Base-by-base conservation (phyloP, 768 basidiomycete genomes). In the Suillus discolor region DNA sequence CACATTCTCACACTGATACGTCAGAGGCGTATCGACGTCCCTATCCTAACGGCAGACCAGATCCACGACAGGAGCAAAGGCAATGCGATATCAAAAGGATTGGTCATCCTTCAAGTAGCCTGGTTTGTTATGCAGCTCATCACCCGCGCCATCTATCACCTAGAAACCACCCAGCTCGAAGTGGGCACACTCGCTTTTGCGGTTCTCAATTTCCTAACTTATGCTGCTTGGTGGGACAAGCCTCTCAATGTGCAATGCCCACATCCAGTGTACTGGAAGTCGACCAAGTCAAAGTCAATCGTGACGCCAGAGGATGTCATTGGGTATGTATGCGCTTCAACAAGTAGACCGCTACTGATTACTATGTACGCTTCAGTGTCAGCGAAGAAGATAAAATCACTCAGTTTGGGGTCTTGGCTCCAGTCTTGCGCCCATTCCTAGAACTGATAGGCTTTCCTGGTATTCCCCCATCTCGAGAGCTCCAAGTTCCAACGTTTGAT, bases 191-290 rank as follows among this genome's bases (percentile, higher is more conserved):
- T 80, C 36, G 79, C 75, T 0, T 78, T 77, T 61, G 75, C 73
- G 3, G 53, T 72, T 2, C 67, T 80, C 41, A 79, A 75, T 39
- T 66, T 73, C 16, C 64, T 72, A 13, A 75, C 72, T 15, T 81
- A 79, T 65, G 42, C 62, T 1, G 61, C 77, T 1, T 81, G 81
- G 81, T 81, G 77, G 80, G 38, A 74, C 25, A 83, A 83, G 68
- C 81, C 80, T 2, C 71, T 76, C 12, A 75, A 78, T 60, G 75
- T 81, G 0, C 66, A 65, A 15, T 67, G 65, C 9, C 73, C 69
- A 6, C 31, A 31, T 31, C 31, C 31, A 31, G 31, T 31, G 31
- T 31, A 31, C 31, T 31, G 6, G 31, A 31, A 44, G 16, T 20
- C 42, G 6, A 31, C 53, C 28, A 31, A 31, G 31, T 31, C 31